Conservation (phyloP, 257 asterid genomes). For the Nicotiana benthamiana region DNA sequence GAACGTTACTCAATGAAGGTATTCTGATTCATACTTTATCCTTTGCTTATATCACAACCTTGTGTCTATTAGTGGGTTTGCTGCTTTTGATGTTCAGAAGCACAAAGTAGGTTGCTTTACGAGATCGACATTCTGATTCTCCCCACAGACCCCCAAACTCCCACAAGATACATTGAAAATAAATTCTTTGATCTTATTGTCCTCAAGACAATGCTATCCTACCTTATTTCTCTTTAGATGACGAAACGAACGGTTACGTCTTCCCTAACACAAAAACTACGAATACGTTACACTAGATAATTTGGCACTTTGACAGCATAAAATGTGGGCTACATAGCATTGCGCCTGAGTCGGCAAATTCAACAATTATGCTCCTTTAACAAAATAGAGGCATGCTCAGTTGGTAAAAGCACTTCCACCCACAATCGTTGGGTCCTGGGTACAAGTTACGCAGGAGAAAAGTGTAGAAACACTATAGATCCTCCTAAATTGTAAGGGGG, state of each 20-base stretch:
- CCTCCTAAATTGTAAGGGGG: too few species aligned
- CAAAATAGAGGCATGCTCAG: too few species aligned
- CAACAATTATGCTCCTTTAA: too few species aligned
- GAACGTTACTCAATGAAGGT: constrained; percentile 10
- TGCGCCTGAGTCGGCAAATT: too few species aligned
- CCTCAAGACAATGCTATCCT: neutral
- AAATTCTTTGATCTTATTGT: neutral
- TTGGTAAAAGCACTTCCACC: too few species aligned
- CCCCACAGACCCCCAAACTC: neutral
- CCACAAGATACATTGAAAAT: neutral
- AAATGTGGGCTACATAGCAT: too few species aligned
- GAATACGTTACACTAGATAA: neutral
- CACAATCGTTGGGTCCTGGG: too few species aligned
- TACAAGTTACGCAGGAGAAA: too few species aligned
- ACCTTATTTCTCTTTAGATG: neutral
- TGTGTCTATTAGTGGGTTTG: neutral
- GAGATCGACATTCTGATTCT: constrained; percentile 12
- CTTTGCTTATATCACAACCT: constrained; percentile 10
- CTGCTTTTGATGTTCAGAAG: neutral
- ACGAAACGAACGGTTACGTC: neutral
- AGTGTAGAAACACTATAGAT: too few species aligned
- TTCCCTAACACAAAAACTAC: neutral
- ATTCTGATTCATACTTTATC: constrained; percentile 8
- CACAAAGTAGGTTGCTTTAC: constrained; percentile 2
- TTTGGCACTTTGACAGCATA: too few species aligned